These are phyloP conservation scores for Fonsecaea erecta DNA, from an alignment of 2,329 filamentous ascomycete genomes.

Conservation along the genomic window DNA sequence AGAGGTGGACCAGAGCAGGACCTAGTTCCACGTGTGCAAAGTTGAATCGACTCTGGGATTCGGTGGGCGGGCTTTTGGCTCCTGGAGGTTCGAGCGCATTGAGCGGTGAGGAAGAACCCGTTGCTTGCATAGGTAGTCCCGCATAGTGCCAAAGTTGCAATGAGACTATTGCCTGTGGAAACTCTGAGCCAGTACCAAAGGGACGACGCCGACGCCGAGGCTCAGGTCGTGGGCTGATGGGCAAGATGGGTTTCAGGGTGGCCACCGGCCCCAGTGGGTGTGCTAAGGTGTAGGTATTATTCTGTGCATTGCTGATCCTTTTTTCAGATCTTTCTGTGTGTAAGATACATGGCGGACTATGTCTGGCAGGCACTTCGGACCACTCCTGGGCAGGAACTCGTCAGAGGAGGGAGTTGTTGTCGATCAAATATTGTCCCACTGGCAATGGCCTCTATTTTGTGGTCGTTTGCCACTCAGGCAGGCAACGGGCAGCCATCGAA, in stretches of 20 bases:
- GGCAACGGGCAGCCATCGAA: neutral
- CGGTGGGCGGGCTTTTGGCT: neutral
- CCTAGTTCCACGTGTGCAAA: slow-evolving; percentile 27
- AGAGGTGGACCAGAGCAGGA: neutral
- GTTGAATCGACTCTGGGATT: slow-evolving; percentile 13
- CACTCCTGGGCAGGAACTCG: neutral
- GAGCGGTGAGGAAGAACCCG: slow-evolving; percentile 19
- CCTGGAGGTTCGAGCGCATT: slow-evolving; percentile 3
- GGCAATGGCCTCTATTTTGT: neutral
- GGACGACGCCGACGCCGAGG: neutral
- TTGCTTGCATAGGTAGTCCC: slow-evolving; percentile 6
- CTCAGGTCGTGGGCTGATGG: neutral
- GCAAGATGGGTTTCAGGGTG: neutral
- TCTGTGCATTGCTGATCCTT: slow-evolving; percentile 17
- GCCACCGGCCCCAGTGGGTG: neutral
- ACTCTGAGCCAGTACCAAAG: neutral
- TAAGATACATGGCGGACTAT: neutral
- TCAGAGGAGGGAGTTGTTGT: neutral
- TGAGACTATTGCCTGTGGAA: slow-evolving; percentile 15
- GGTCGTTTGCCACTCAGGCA: slow-evolving; percentile 7
- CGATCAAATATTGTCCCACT: slow-evolving; percentile 4
- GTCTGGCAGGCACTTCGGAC: slow-evolving; percentile 2
- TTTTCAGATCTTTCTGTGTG: neutral
- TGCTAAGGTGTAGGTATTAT: slow-evolving; percentile 1
- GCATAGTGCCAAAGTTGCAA: slow-evolving; percentile 16